Conservation (phyloP, 805 yeast species). For the Dipodascus geniculatus region DNA sequence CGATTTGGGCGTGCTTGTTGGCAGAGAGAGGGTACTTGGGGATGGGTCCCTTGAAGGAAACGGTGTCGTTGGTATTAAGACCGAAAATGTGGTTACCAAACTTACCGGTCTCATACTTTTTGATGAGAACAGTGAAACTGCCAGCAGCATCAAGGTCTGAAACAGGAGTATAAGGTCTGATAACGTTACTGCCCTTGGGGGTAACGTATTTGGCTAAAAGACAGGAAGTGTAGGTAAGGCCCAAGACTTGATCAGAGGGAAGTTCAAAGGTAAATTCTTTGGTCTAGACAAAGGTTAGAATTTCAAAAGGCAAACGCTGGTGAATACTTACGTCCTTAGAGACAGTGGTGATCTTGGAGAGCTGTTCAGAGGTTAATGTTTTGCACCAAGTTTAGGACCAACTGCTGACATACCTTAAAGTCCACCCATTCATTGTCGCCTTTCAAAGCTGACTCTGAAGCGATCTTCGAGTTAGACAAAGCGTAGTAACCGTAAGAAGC, state of each 20-base stretch:
- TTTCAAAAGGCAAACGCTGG: neutral
- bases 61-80: slow-evolving; percentile 67
- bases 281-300: slow-evolving; percentile 24
- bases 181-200: slow-evolving; percentile 72
- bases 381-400: neutral
- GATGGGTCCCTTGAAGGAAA: slow-evolving; percentile 90
- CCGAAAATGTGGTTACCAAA: slow-evolving; percentile 62
- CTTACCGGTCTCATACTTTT: slow-evolving; percentile 77
- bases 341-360: neutral
- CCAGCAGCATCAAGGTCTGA: slow-evolving; percentile 63
- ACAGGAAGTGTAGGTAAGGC: slow-evolving; percentile 69
- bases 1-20: slow-evolving; percentile 69
- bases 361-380: neutral
- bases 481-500: slow-evolving; percentile 25
- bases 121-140: slow-evolving; percentile 64
- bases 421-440: slow-evolving; percentile 23
- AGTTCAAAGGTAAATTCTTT: slow-evolving; percentile 61
- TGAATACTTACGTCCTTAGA: neutral
- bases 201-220: slow-evolving; percentile 65
- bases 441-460: slow-evolving; percentile 14
- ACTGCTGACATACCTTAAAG: slow-evolving; percentile 13
- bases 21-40: slow-evolving; percentile 84
- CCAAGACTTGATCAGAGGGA: slow-evolving; percentile 59
- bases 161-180: slow-evolving; percentile 78
- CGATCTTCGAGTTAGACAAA: slow-evolving; percentile 19